A percentile compares a stretch with the other conserved stretches of the same genome.
Evolutionary conservation across 768 basidiomycete species (phyloP).

Genomic region (Termitomyces eurrhizus): DNA sequence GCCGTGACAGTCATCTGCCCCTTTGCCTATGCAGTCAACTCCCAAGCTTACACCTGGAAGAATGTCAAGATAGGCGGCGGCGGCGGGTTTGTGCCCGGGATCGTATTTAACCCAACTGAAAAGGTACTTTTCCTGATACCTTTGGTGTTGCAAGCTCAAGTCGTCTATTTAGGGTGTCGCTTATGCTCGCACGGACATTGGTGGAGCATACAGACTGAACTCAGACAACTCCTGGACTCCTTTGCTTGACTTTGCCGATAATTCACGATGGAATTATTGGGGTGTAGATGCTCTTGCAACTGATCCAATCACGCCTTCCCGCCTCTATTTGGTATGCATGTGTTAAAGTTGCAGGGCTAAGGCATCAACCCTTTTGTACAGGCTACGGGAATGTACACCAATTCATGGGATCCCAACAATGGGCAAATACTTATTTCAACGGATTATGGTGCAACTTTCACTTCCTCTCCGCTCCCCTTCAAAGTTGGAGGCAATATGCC

Average conservation of each 20-base stretch:
- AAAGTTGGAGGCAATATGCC: conserved; percentile 72
- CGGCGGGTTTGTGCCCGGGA: conserved; percentile 50
- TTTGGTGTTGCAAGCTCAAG: not conserved
- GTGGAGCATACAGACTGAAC: conserved; percentile 62
- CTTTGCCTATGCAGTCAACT: conserved; percentile 34
- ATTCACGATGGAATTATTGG: conserved; percentile 55
- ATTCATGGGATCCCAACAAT: conserved; percentile 59
- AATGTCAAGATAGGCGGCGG: conserved; percentile 54
- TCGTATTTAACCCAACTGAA: conserved; percentile 58
- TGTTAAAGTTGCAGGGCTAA: not conserved
- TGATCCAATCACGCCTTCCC: conserved; percentile 52
- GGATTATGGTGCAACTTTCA: conserved; percentile 55
- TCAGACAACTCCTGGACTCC: conserved; percentile 60
- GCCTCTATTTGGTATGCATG: conserved; percentile 45
- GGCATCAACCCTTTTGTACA: conserved; percentile 13
- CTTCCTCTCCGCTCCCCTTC: conserved; percentile 49
- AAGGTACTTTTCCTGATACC: conserved; percentile 24
- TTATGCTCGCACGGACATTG: conserved; percentile 67
- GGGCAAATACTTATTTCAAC: conserved; percentile 59
- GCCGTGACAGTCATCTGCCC: conserved; percentile 22
- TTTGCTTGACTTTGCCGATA: conserved; percentile 49
- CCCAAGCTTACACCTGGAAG: conserved; percentile 56
- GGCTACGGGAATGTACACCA: conserved; percentile 62
- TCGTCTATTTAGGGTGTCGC: conserved; percentile 42
- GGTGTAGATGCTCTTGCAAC: conserved; percentile 60